phyloP scores from a whole-genome alignment of 192 early-diverging fungal genomes.

The Backusella mclennaniae region DNA sequence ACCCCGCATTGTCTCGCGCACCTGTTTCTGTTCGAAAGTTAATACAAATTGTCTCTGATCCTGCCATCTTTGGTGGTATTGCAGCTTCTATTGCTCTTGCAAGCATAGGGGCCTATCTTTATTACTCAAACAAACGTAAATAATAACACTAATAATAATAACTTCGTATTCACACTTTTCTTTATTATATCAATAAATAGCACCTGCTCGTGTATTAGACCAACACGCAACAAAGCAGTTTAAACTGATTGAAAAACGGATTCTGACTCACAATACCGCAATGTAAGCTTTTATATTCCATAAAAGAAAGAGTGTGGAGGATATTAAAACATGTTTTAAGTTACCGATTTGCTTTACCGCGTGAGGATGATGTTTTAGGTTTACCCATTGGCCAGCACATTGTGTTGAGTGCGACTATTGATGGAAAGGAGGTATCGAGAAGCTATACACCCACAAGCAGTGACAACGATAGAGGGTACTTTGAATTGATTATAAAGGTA shows the following conservation, averaged over 20 bases:
- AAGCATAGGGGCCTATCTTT: constrained; percentile 8
- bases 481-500: constrained; percentile 72
- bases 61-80: constrained; percentile 5
- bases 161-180: background rate
- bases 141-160: too few relatives aligned
- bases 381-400: constrained; percentile 79
- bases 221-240: constrained; percentile 24
- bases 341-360: constrained; percentile 81
- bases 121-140: background rate
- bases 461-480: constrained; percentile 50
- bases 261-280: constrained; percentile 16
- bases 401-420: constrained; percentile 12
- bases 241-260: constrained; percentile 8
- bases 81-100: background rate
- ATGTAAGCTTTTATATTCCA: constrained; percentile 12
- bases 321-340: constrained; percentile 29
- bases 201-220: constrained; percentile 10
- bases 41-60: constrained; percentile 18
- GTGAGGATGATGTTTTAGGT: constrained; percentile 58
- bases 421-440: constrained; percentile 24
- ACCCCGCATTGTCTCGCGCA: background rate
- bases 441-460: constrained; percentile 65
- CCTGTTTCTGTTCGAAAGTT: constrained; percentile 21
- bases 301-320: background rate
- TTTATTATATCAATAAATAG: background rate